phyloP scores from a whole-genome alignment of 371 early-diverging fungal species.

The Syncephalastrum contaminatum region DNA sequence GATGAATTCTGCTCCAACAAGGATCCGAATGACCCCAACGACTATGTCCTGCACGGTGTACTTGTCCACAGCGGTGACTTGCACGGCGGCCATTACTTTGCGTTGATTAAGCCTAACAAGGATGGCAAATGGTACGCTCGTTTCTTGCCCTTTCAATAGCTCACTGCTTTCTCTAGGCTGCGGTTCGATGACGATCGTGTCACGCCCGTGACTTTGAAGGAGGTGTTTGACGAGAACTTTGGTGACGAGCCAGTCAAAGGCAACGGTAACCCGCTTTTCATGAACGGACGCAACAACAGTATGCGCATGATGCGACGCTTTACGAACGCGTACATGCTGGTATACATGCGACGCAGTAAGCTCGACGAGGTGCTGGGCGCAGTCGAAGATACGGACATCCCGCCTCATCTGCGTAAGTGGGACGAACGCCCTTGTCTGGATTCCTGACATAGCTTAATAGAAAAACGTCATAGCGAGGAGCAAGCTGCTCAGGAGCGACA shows the following conservation, averaged over 20 bases:
- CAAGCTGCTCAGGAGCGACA: constrained; percentile 50
- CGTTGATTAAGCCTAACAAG: constrained; percentile 80
- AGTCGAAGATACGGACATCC: constrained; percentile 66
- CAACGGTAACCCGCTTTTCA: constrained; percentile 47
- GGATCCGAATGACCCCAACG: constrained; percentile 57
- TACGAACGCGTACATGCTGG: constrained; percentile 97
- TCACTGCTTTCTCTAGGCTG: constrained; percentile 35
- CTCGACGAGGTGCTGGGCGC: constrained; percentile 70
- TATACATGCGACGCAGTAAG: constrained; percentile 82
- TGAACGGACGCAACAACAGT: constrained; percentile 15
- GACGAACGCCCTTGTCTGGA: not conserved
- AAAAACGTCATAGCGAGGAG: constrained; percentile 62
- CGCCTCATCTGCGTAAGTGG: constrained; percentile 64
- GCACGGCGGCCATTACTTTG: constrained; percentile 97
- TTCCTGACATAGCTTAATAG: constrained; percentile 26
- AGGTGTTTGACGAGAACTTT: constrained; percentile 94
- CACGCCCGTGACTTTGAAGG: constrained; percentile 76
- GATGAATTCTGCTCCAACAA: constrained; percentile 71
- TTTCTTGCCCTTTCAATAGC: not conserved
- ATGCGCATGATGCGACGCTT: constrained; percentile 60
- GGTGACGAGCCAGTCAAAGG: constrained; percentile 71
- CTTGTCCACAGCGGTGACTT: constrained; percentile 97
- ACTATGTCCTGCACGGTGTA: constrained; percentile 87
- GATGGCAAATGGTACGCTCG: constrained; percentile 72
- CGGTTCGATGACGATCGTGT: constrained; percentile 98